phyloP scores from a whole-genome alignment of 1,139 yeast genomes.

The Debaryomycetaceae sp. region DNA sequence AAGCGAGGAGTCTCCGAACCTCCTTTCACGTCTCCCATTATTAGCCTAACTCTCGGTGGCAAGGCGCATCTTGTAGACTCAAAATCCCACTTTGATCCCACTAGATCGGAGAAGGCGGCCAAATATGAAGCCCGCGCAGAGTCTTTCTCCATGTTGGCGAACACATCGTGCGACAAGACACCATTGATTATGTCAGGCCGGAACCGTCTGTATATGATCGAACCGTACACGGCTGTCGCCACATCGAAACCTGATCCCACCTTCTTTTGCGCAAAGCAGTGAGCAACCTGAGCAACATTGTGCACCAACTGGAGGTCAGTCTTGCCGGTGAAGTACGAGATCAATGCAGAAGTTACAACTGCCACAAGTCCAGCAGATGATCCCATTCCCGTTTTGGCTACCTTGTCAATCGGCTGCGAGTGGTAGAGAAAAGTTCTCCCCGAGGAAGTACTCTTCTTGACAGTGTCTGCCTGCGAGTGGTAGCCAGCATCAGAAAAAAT shows the following conservation, averaged over 20 bases:
- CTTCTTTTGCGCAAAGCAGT: conserved; percentile 90
- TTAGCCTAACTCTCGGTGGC: conserved; percentile 62
- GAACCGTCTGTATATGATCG: conserved; percentile 77
- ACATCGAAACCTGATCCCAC: conserved; percentile 97
- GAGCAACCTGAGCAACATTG: conserved; percentile 83
- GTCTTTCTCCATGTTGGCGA: neutral
- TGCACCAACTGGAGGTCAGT: conserved; percentile 49
- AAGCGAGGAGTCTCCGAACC: conserved; percentile 94
- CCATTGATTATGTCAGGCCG: conserved; percentile 48
- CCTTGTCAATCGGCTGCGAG: conserved; percentile 54
- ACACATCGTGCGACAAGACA: conserved; percentile 24
- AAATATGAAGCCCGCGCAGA: conserved; percentile 15
- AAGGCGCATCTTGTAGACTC: conserved; percentile 50
- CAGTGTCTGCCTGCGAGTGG: conserved; percentile 67
- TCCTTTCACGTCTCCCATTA: conserved; percentile 91
- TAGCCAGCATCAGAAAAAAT: conserved; percentile 86
- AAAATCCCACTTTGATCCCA: conserved; percentile 60
- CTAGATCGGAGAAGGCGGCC: conserved; percentile 28
- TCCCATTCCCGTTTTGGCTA: conserved; percentile 92
- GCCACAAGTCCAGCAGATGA: conserved; percentile 94
- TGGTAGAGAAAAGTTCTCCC: conserved; percentile 58
- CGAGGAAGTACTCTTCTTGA: conserved; percentile 24
- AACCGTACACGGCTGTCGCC: conserved; percentile 92
- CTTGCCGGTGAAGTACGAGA: conserved; percentile 37
- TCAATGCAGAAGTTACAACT: conserved; percentile 68